Evolutionary conservation across 169 alveolate species (phyloP).

Genomic region (Perkinsus marinus): DNA sequence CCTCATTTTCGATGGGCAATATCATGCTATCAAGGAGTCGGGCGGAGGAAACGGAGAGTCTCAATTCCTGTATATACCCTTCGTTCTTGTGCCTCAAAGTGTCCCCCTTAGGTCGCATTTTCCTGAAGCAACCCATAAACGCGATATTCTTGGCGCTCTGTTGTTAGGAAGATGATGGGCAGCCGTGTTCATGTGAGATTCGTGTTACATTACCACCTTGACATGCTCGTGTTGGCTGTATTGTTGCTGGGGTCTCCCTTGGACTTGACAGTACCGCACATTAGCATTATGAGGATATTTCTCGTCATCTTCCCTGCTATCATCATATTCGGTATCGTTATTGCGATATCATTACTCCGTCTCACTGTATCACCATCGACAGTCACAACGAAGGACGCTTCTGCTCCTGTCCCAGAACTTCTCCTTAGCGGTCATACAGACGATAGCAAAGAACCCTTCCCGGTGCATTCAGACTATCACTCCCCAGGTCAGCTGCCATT

Average conservation of each 20-base stretch:
- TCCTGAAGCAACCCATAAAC: neutral
- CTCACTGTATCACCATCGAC: too few species aligned
- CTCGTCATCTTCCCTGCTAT: too few species aligned
- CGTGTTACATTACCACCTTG: too few species aligned
- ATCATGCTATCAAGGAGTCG: neutral
- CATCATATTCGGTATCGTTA: too few species aligned
- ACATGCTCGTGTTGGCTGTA: too few species aligned
- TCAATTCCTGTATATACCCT: neutral
- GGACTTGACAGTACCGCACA: too few species aligned
- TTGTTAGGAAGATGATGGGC: neutral
- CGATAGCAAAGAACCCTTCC: neutral
- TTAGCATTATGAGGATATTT: too few species aligned
- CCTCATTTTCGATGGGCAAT: neutral
- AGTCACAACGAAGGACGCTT: neutral
- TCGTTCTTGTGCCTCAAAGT: neutral
- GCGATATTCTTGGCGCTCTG: neutral
- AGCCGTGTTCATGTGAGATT: neutral
- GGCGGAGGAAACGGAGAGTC: neutral
- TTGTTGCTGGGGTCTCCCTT: too few species aligned
- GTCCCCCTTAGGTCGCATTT: neutral
- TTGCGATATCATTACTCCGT: too few species aligned
- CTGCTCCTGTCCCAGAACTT: neutral
- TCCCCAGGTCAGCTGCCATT: neutral
- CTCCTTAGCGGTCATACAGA: neutral
- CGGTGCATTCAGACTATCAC: neutral